Base-by-base conservation (phyloP, 179 eudicot genomes). In the Beta lomatogona region DNA sequence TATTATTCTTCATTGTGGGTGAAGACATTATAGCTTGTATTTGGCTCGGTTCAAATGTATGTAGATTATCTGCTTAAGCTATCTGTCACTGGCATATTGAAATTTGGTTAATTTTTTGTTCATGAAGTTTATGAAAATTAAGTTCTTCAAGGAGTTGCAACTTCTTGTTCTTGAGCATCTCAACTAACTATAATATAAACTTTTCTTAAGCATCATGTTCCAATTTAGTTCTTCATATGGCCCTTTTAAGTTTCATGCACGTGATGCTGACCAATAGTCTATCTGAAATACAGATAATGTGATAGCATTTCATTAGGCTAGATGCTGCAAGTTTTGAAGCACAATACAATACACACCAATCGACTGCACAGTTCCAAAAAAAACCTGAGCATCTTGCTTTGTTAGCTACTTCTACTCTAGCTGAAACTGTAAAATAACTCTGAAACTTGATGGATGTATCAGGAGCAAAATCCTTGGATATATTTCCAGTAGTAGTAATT, bases 401-500 rank as follows among this genome's bases (percentile, higher is more conserved):
- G 22, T 46, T 19, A 67, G 19, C 19, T 14, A 36, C 8, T 11
- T 70, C 46, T 36, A 25, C 28, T 70, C 31, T 46, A 45, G 15
- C 55, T 22, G n/a, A 53, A 8, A 11, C 65, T 36, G 60, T 66
- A 52, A 41, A 31, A 50, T 14, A 25, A 75, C 25, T 21, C 21
- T 46, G 60, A 77, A 48, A 46, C 65, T 67, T 4, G 74, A 45
- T 19, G 25, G 74, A 45, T 36, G 25, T 6, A 71, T 28, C 11
- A 31, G 59, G 71, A 54, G 22, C 64, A 76, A 75, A 75, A 68
- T 36, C 65, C 64, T 10, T 44, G 53, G 3, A 65, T 16, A 50
- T 57, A 15, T 67, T 78, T 46, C n/a, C 53, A 69, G 55, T 55
- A 71, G 59, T 55, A 71, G 59, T 78, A 79, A 70, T 81, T 77